These are phyloP conservation scores for Knoxia roxburghii DNA, from an alignment of 257 asterid species.

Conservation along the genomic window DNA sequence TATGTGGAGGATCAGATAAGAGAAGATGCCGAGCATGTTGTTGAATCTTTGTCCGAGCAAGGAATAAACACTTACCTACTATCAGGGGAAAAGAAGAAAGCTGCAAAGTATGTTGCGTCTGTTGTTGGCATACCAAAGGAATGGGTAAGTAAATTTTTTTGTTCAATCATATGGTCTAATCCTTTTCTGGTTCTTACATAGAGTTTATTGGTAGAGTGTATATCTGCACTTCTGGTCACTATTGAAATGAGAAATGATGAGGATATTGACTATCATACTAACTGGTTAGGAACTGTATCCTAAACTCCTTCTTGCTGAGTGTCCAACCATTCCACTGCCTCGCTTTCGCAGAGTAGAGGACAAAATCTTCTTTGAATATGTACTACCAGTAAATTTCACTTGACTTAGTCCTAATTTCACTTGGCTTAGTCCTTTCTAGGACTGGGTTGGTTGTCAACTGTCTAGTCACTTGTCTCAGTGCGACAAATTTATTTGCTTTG, in stretches of 20 bases:
- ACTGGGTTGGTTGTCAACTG: neutral
- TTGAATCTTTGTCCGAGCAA: slow-evolving; percentile 68
- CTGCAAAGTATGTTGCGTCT: slow-evolving; percentile 96
- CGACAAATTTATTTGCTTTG: neutral
- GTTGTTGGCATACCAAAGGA: slow-evolving; percentile 90
- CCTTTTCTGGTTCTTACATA: neutral
- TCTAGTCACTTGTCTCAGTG: neutral
- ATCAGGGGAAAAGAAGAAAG: slow-evolving; percentile 90
- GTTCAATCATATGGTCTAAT: neutral
- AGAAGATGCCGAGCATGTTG: slow-evolving; percentile 84
- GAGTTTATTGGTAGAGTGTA: neutral
- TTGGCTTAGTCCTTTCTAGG: too few species aligned
- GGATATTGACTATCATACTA: neutral
- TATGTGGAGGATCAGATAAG: slow-evolving; percentile 96
- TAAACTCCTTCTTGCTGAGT: neutral
- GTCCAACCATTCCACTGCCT: neutral
- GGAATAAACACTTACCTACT: slow-evolving; percentile 82
- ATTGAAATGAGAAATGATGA: neutral
- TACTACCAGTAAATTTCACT: too few species aligned
- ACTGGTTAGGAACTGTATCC: neutral
- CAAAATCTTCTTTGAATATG: neutral
- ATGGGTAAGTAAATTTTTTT: slow-evolving; percentile 47
- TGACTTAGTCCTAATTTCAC: too few species aligned
- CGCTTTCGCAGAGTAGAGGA: neutral
- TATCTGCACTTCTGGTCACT: neutral